A percentile compares a stretch with the other conserved stretches of the same genome.
Evolutionary conservation across 768 basidiomycete genomes (phyloP).

Genomic region (Trametes meyenii): DNA sequence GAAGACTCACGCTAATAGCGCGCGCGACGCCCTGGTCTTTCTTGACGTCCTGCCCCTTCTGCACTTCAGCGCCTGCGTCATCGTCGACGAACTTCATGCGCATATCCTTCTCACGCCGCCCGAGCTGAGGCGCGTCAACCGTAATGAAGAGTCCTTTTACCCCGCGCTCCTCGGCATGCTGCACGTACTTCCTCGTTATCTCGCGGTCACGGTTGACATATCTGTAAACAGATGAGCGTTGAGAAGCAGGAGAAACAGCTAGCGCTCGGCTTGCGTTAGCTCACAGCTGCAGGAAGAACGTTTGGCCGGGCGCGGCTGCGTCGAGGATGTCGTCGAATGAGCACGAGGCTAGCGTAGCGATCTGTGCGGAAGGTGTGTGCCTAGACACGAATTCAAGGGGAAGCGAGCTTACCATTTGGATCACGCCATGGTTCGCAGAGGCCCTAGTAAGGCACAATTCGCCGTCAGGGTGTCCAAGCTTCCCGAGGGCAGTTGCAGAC

Average conservation of each 20-base stretch:
- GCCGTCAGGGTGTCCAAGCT: conserved; percentile 94
- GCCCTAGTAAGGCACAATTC: conserved; percentile 92
- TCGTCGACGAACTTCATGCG: conserved; percentile 45
- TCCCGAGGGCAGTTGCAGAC: conserved; percentile 87
- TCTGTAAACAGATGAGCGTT: conserved; percentile 36
- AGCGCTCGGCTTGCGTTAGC: conserved; percentile 23
- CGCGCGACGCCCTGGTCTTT: conserved; percentile 73
- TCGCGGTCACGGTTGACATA: conserved; percentile 92
- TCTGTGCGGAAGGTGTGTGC: conserved; percentile 49
- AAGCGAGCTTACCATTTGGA: conserved; percentile 60
- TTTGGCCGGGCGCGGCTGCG: conserved; percentile 75
- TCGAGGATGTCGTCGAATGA: conserved; percentile 95
- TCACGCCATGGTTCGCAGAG: conserved; percentile 75
- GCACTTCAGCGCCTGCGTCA: conserved; percentile 57
- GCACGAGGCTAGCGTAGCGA: conserved; percentile 95
- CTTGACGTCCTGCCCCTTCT: conserved; percentile 45
- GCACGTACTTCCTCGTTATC: conserved; percentile 82
- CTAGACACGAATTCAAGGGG: background rate
- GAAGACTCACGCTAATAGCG: conserved; percentile 76
- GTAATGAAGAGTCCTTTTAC: conserved; percentile 96
- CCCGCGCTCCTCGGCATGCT: conserved; percentile 88
- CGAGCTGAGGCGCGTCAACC: conserved; percentile 95
- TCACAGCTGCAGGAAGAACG: conserved; percentile 85
- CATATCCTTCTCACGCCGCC: conserved; percentile 84
- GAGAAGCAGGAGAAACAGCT: background rate